Conservation (phyloP, 2,329 filamentous ascomycete species). For the Aspergillus bombycis region DNA sequence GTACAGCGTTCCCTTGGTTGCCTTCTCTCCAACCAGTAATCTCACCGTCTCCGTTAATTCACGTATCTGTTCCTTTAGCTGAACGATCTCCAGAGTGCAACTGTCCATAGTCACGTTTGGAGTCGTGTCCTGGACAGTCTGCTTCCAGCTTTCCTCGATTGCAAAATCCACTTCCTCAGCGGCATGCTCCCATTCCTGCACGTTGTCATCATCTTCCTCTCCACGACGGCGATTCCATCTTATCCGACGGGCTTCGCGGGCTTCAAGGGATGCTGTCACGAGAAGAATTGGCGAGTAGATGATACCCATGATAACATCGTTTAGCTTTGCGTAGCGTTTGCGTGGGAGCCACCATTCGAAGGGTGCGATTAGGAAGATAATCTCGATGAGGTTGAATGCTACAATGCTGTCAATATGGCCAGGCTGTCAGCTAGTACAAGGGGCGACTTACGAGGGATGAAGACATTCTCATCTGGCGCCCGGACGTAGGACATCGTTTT, state of each 20-base stretch:
- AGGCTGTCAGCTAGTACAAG: background rate
- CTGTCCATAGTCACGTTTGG: conserved; percentile 82
- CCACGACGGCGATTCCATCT: conserved; percentile 74
- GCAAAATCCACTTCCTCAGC: conserved; percentile 73
- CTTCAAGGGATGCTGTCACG: conserved; percentile 74
- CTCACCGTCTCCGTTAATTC: conserved; percentile 67
- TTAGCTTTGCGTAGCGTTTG: conserved; percentile 73
- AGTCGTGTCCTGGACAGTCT: conserved; percentile 73
- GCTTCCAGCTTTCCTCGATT: conserved; percentile 75
- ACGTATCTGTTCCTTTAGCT: conserved; percentile 56
- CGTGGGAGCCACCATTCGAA: conserved; percentile 96
- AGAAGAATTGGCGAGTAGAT: conserved; percentile 85
- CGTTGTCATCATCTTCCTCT: conserved; percentile 84
- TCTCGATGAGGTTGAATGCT: conserved; percentile 88
- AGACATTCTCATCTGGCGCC: conserved; percentile 96
- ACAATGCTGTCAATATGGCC: background rate
- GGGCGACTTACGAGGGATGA: conserved; percentile 69
- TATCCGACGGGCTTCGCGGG: conserved; percentile 66
- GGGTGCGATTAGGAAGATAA: conserved; percentile 74
- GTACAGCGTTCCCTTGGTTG: conserved; percentile 8
- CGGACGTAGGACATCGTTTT: conserved; percentile 97
- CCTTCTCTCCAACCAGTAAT: conserved; percentile 50
- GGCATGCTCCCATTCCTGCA: conserved; percentile 93
- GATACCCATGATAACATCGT: conserved; percentile 83
- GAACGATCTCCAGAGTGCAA: conserved; percentile 66